Evolutionary conservation across 129 eudicot genomes (phyloP).

Genomic region (Cynara cardunculus): DNA sequence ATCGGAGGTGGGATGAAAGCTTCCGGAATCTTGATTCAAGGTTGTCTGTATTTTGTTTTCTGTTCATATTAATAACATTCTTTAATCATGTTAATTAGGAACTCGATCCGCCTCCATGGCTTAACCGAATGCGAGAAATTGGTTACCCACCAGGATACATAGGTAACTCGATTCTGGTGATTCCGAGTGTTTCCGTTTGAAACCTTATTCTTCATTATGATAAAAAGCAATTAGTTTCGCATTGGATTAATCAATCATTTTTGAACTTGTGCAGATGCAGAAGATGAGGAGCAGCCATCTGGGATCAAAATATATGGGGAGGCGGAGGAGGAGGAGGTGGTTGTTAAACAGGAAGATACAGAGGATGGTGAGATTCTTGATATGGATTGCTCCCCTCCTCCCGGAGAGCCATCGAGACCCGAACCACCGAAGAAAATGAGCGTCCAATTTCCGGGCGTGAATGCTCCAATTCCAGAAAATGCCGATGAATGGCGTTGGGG

Average conservation of each 20-base stretch:
- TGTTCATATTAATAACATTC: not conserved
- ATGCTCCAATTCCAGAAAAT: slow-evolving; percentile 76
- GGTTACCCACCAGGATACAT: slow-evolving; percentile 97
- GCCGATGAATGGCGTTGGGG: slow-evolving; percentile 83
- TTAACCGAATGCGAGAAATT: slow-evolving; percentile 90
- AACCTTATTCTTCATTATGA: not conserved
- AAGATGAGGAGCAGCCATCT: slow-evolving; percentile 70
- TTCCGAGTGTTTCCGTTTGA: not conserved
- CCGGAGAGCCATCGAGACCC: slow-evolving; percentile 12
- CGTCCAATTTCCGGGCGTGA: slow-evolving; percentile 78
- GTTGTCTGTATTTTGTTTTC: not conserved
- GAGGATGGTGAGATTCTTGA: slow-evolving; percentile 86
- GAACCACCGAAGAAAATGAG: slow-evolving; percentile 63
- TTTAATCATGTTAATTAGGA: slow-evolving; percentile 40
- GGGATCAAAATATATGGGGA: slow-evolving; percentile 69
- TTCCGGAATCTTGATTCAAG: not conserved
- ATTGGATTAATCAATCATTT: not conserved
- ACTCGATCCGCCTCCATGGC: slow-evolving; percentile 99
- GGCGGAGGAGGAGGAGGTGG: slow-evolving; percentile 37
- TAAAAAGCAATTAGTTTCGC: not conserved
- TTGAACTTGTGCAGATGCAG: slow-evolving; percentile 41
- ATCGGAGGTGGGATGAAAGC: not conserved
- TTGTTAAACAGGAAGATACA: slow-evolving; percentile 38
- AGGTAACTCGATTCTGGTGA: slow-evolving; percentile 41
- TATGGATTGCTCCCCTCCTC: slow-evolving; percentile 32